Conservation (phyloP, 169 alveolate species). For the Eimeria necatrix region DNA sequence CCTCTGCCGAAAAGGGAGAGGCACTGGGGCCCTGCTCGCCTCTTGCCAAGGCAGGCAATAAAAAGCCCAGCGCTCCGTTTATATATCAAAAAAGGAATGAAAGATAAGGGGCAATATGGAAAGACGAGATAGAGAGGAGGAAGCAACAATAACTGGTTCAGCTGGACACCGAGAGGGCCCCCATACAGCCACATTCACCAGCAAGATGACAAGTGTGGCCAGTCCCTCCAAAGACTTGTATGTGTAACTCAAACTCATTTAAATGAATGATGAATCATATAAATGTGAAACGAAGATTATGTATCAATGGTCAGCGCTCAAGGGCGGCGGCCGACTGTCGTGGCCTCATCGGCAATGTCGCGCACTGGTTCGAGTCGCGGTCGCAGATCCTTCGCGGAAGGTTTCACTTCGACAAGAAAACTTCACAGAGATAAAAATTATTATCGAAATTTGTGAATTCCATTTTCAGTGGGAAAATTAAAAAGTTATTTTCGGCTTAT, state of each 20-base stretch:
- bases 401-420: no score
- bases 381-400: not conserved
- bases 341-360: slow-evolving; percentile 17
- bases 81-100: not conserved
- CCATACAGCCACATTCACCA: not conserved
- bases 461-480: no score
- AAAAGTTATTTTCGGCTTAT: no score
- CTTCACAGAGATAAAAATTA: no score
- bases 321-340: not conserved
- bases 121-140: no score
- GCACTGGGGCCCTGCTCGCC: not conserved
- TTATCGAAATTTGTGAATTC: no score
- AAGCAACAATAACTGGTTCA: no score
- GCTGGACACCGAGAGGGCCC: not conserved
- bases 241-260: not conserved
- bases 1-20: not conserved
- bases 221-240: not conserved
- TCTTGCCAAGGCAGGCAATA: not conserved
- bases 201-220: not conserved
- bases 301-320: not conserved
- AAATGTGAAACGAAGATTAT: not conserved
- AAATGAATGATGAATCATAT: not conserved
- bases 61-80: not conserved
- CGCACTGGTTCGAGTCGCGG: not conserved
- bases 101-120: no score